Percentiles rank a stretch among this genome's conserved stretches.
These are phyloP conservation scores for Purshia tridentata DNA, from an alignment of 306 rosid genomes.

Conservation along the genomic window DNA sequence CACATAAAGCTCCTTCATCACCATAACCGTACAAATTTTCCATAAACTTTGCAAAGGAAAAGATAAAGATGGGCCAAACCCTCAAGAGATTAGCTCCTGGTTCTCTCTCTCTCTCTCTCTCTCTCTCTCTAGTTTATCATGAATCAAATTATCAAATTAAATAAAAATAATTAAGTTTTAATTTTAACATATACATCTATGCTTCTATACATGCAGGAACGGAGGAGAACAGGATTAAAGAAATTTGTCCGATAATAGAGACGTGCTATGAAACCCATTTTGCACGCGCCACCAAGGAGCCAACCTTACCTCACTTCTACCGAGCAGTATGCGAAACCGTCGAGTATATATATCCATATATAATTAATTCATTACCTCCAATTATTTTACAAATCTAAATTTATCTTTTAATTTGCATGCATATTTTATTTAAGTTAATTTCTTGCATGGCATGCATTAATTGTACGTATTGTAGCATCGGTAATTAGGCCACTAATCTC, in stretches of 20 bases:
- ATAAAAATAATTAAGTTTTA: too few species aligned
- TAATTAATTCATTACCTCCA: not conserved
- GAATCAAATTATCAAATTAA: too few species aligned
- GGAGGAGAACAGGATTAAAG: constrained; percentile 36
- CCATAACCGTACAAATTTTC: too few species aligned
- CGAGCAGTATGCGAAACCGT: constrained; percentile 44
- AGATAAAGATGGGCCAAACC: constrained; percentile 44
- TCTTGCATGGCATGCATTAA: not conserved
- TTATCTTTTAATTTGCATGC: not conserved
- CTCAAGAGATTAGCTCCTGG: constrained; percentile 46
- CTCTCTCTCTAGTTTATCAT: not conserved
- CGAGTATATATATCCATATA: constrained; percentile 42
- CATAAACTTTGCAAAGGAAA: not conserved
- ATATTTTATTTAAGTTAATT: not conserved
- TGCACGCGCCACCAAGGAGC: not conserved
- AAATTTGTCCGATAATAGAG: constrained; percentile 30
- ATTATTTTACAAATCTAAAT: not conserved
- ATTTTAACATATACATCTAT: not conserved
- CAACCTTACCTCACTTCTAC: constrained; percentile 30
- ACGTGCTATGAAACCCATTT: not conserved
- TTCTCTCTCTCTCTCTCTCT: constrained; percentile 22
- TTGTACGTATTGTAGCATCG: not conserved
- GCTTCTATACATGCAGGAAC: constrained; percentile 29
- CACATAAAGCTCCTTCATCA: not conserved
- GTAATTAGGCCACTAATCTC: not conserved